A percentile compares a stretch with the other conserved stretches of the same genome.
Conservation (phyloP, 768 basidiomycete genomes). For the Boletus subparvulus region DNA sequence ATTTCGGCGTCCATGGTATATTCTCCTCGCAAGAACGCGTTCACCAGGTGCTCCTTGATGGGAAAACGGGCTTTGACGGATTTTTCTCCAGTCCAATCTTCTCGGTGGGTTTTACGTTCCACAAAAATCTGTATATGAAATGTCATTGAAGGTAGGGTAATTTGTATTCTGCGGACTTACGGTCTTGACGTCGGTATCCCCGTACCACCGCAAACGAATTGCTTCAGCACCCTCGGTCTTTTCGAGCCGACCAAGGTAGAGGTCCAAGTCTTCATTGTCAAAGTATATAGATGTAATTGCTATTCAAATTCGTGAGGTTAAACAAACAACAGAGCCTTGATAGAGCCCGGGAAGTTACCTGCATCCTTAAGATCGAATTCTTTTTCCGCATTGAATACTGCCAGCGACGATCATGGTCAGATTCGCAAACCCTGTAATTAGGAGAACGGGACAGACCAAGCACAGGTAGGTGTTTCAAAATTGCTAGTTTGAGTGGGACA, state of each 20-base stretch:
- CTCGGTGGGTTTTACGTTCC: slow-evolving; percentile 89
- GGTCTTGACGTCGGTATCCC: slow-evolving; percentile 77
- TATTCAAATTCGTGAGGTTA: slow-evolving; percentile 25
- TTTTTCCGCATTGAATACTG: slow-evolving; percentile 93
- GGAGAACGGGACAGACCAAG: slow-evolving; percentile 58
- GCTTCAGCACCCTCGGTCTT: slow-evolving; percentile 99
- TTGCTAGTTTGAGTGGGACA: slow-evolving; percentile 89
- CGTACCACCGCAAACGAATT: slow-evolving; percentile 95
- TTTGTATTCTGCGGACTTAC: slow-evolving; percentile 41
- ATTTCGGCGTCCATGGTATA: slow-evolving; percentile 94
- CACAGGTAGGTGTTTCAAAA: slow-evolving; percentile 90
- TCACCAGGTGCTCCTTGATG: slow-evolving; percentile 91
- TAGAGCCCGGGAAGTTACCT: slow-evolving; percentile 40
- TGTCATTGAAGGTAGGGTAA: neutral
- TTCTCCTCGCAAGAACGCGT: slow-evolving; percentile 85
- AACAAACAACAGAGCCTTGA: neutral
- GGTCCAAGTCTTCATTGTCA: slow-evolving; percentile 91
- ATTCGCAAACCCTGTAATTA: neutral
- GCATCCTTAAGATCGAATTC: slow-evolving; percentile 86
- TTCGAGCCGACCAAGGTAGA: slow-evolving; percentile 95
- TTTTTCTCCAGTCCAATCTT: slow-evolving; percentile 99
- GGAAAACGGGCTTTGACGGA: slow-evolving; percentile 97
- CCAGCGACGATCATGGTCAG: slow-evolving; percentile 6
- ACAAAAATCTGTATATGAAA: slow-evolving; percentile 64
- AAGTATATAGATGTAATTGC: slow-evolving; percentile 98